These are phyloP conservation scores for Epichloe amarillans DNA, from an alignment of 2,329 filamentous ascomycete genomes.

Conservation along the genomic window DNA sequence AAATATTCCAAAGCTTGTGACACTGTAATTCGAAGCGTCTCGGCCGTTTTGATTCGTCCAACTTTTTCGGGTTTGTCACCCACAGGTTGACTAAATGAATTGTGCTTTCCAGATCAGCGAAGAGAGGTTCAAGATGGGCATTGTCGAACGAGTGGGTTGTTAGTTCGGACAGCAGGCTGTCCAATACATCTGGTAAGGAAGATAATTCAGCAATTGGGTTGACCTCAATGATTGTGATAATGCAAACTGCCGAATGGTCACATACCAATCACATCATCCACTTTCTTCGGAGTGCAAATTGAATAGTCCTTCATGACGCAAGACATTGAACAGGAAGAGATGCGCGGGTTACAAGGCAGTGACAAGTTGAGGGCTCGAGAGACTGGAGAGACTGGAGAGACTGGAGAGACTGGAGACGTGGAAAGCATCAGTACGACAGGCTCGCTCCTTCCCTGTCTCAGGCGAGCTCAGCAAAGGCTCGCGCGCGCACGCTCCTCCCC, in stretches of 20 bases:
- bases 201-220: not conserved
- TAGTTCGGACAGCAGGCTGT: constrained; percentile 14
- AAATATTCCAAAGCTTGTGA: constrained; percentile 53
- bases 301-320: not conserved
- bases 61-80: not conserved
- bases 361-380: not conserved
- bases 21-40: constrained; percentile 41
- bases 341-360: too few species aligned
- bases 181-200: constrained; percentile 15
- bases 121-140: constrained; percentile 29
- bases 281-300: not conserved
- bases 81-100: constrained; percentile 12
- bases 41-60: not conserved
- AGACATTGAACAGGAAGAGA: not conserved
- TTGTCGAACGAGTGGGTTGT: constrained; percentile 4
- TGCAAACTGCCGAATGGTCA: not conserved
- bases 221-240: not conserved
- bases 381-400: too few species aligned
- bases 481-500: not conserved
- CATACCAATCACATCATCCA: constrained; percentile 3
- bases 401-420: too few species aligned
- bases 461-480: not conserved
- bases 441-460: not conserved
- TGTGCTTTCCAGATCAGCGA: constrained; percentile 17
- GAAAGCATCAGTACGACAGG: not conserved